phyloP scores from a whole-genome alignment of 2,329 filamentous ascomycete genomes.

The Pestalotiopsis sp. region DNA sequence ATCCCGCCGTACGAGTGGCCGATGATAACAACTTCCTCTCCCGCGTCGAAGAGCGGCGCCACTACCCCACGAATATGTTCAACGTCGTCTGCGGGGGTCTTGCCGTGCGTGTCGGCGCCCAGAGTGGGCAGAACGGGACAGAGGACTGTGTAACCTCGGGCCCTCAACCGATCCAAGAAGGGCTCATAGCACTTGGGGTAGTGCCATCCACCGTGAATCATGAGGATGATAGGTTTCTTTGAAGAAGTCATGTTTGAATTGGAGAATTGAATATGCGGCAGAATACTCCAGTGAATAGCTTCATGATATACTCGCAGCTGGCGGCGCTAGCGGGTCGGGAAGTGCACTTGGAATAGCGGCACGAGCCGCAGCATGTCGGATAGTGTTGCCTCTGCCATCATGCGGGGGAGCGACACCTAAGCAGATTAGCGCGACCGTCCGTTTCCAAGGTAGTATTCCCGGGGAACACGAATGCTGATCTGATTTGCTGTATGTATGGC shows the following conservation, averaged over 20 bases:
- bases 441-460: too few relatives aligned
- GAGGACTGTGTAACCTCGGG: not conserved
- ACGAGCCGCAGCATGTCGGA: not conserved
- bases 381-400: not conserved
- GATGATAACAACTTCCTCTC: constrained; percentile 18
- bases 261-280: not conserved
- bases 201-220: constrained; percentile 11
- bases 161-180: not conserved
- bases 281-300: not conserved
- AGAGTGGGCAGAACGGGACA: constrained; percentile 11
- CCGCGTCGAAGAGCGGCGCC: constrained; percentile 18
- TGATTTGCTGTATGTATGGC: too few relatives aligned
- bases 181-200: not conserved
- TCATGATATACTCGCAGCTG: not conserved
- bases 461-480: too few relatives aligned
- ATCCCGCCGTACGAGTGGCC: constrained; percentile 26
- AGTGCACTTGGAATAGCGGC: not conserved
- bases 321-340: not conserved
- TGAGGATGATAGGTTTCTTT: constrained; percentile 8
- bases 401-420: not conserved
- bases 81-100: constrained; percentile 12
- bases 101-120: constrained; percentile 7
- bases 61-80: constrained; percentile 16
- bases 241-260: not conserved
- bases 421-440: not conserved